These are phyloP conservation scores for Paraurostyla sp. DNA, from an alignment of 73 alveolate genomes.

Conservation along the genomic window DNA sequence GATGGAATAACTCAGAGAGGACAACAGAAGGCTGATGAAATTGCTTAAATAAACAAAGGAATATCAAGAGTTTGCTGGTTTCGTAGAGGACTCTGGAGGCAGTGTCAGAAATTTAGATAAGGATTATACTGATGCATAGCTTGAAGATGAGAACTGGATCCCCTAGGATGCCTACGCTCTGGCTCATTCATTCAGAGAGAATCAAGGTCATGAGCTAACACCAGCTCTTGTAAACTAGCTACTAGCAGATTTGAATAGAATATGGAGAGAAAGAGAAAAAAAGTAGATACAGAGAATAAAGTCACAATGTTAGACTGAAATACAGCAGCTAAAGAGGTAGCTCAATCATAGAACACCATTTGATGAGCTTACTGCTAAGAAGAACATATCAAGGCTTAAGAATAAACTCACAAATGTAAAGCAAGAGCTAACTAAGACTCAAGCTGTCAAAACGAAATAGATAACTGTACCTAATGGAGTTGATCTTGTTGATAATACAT, in stretches of 20 bases:
- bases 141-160: conserved; percentile 52
- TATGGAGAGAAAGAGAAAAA: conserved; percentile 63
- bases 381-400: conserved; percentile 46
- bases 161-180: conserved; percentile 49
- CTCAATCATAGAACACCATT: conserved; percentile 44
- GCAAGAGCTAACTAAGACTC: conserved; percentile 5
- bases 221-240: conserved; percentile 53
- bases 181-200: conserved; percentile 54
- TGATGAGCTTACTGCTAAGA: conserved; percentile 56
- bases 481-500: conserved; percentile 47
- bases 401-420: not conserved
- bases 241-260: conserved; percentile 46
- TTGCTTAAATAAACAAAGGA: conserved; percentile 45
- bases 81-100: conserved; percentile 65
- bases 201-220: conserved; percentile 41
- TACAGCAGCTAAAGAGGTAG: conserved; percentile 14
- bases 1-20: conserved; percentile 50
- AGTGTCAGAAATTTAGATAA: conserved; percentile 42
- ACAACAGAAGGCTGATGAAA: conserved; percentile 36
- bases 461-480: conserved; percentile 28
- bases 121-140: not conserved
- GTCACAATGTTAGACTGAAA: not conserved
- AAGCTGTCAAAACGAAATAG: not conserved
- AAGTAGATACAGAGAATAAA: conserved; percentile 47
- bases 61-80: conserved; percentile 33